Evolutionary conservation across 129 eudicot genomes (phyloP).

Genomic region (Flaveria brownii): DNA sequence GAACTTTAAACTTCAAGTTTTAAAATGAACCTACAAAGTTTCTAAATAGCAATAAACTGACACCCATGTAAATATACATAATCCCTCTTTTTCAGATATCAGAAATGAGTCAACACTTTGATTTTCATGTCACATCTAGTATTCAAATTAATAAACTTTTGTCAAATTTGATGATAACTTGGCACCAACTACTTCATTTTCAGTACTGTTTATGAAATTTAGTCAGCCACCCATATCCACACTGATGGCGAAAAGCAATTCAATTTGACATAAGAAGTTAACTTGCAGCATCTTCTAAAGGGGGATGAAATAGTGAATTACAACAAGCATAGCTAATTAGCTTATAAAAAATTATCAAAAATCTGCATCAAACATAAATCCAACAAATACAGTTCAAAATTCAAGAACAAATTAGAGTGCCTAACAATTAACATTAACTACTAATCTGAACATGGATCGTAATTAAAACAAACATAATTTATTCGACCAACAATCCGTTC

Average conservation of each 20-base stretch:
- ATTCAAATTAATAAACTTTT: no score
- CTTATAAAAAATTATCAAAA: neutral
- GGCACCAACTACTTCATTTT: no score
- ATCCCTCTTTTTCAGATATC: no score
- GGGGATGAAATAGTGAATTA: neutral
- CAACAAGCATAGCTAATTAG: neutral
- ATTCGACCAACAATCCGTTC: neutral
- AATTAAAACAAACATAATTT: neutral
- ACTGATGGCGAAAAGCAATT: neutral
- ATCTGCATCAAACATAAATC: conserved; percentile 18
- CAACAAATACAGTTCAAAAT: neutral
- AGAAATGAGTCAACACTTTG: no score
- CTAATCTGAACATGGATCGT: neutral
- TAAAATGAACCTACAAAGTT: no score
- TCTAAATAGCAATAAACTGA: no score
- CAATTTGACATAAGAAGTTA: conserved; percentile 9
- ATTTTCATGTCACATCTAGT: no score
- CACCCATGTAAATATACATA: no score
- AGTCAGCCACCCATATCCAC: no score
- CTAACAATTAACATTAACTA: neutral
- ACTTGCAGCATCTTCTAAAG: conserved; percentile 1
- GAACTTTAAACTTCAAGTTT: no score
- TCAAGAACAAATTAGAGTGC: neutral
- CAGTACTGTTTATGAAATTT: no score
- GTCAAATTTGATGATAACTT: no score